Base-by-base conservation (phyloP, 176 grass and related monocot genomes). In the Raddia distichophylla region DNA sequence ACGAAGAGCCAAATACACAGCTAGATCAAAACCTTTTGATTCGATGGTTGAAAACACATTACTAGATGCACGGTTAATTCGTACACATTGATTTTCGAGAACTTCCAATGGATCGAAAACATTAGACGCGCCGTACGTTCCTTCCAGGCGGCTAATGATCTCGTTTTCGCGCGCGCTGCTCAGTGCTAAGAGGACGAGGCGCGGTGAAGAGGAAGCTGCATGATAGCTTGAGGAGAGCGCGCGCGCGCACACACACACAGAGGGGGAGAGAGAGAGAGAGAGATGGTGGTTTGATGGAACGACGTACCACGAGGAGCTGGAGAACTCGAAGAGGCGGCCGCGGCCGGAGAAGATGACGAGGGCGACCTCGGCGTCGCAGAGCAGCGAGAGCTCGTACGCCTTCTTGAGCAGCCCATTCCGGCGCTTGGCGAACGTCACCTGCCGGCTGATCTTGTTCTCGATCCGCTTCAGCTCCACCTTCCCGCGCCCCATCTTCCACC, bases 291-390 rank as follows among this genome's bases (percentile, higher is more conserved):
- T 40, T 40, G 37, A 40, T 40, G 37, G 37, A 40, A 40, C 27
- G 27, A 33, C 73, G 42, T 89, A 94, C 92, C 92, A 89, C 47
- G 83, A 79, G 6, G 73, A 88, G 80, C 94, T 97, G 71, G 85
- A 97, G 87, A 91, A 97, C 90, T 97, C 94, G 51, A 89, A 97
- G 82, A 97, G 90, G 75, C 91, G 89, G 77, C 95, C 95, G 46
- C 92, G 90, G 86, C 84, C 87, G 85, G 94, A 97, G 87, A 97
- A 97, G 89, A 97, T 87, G 85, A 97, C 90, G 82, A 97, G 89
- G 35, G 89, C 91, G 55, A 97, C 85, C 89, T 97, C 91, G 67
- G 94, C 94, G 75, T 97, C 91, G 77, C 94, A 97, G 49, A 97
- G 76, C 69, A 97, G 80, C 1, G 91, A 91, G 49, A 97, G 91